Evolutionary conservation across 805 yeast species (phyloP), one percentile per base, ranked within the genome.

Genomic region (Candida vartiovaarae): DNA sequence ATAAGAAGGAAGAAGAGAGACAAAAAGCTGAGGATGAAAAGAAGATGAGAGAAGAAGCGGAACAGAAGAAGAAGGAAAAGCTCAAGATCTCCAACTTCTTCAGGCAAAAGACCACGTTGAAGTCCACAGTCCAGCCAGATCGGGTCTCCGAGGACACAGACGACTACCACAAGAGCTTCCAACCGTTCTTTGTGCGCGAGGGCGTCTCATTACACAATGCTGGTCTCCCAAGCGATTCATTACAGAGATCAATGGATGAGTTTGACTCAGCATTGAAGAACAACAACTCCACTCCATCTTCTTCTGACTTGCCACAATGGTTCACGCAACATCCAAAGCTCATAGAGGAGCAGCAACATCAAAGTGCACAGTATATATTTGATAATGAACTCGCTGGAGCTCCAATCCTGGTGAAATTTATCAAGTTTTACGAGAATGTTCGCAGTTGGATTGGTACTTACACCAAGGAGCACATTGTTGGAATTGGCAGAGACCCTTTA

Each of bases 401-500:
- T 52, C 51, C 70, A 43, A 53, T 66, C 8, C 47, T 48, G 0
- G 42, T 71, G 8, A 65, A 65, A 45, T 69, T 60, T 43, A 64
- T 71, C 38, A 67, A 66, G 45, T 71, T 71, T 53, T 71, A 74
- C 48, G 83, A 78, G 47, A 76, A 76, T 51, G 60, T 71, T 6
- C 63, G 80, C 5, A 75, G 81, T 7, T 79, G 71, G 52, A 65
- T 65, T 32, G 84, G 84, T 1, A 72, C 83, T 0, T 76, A 67
- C 44, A 71, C 71, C 6, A 44, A 40, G 36, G 25, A n/a, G 4
- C 20, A 15, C 20, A 10, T 37, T n/a, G 29, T 37, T 2, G 47
- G 47, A 2, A 28, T 48, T n/a, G 49, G 44, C 5, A 29, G 10
- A n/a, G 32, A 38, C 9, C 51, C 48, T 11, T 33, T 34, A 15